Conservation (phyloP, 441 rosid genomes). For the Cnidoscolus chayamansa region DNA sequence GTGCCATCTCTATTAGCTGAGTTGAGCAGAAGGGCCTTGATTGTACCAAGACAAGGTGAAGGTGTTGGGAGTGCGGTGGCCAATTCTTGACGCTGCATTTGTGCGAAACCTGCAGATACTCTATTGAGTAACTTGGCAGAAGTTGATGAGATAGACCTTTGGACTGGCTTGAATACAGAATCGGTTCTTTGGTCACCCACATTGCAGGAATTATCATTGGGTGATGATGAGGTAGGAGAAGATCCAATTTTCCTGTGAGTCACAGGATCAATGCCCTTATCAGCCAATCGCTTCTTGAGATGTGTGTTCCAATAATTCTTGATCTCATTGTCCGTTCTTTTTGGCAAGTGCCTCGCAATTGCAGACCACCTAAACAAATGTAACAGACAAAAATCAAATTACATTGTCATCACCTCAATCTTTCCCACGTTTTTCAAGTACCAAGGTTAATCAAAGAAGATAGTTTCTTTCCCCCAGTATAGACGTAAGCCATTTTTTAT, state of each 20-base stretch:
- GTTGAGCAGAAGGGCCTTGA: neutral
- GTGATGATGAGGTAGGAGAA: constrained; percentile 1
- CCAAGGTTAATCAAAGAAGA: neutral
- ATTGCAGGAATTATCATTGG: neutral
- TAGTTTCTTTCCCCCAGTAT: no score
- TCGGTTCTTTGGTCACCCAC: neutral
- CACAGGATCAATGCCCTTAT: neutral
- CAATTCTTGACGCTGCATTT: neutral
- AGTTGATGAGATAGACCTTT: neutral
- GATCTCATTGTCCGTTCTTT: neutral
- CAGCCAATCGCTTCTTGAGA: neutral
- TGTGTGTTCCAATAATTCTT: constrained; percentile 9
- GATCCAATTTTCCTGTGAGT: neutral
- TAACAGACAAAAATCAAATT: neutral
- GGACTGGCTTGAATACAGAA: neutral
- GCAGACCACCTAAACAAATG: neutral
- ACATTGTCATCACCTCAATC: neutral
- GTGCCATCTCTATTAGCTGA: neutral
- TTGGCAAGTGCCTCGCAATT: neutral
- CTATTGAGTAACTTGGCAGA: neutral
- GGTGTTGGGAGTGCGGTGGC: neutral
- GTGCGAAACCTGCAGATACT: neutral
- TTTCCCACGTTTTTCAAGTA: neutral
- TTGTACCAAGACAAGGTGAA: neutral
- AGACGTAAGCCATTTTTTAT: no score